Conservation (phyloP, 73 alveolate species). For the Paramecium bursaria region DNA sequence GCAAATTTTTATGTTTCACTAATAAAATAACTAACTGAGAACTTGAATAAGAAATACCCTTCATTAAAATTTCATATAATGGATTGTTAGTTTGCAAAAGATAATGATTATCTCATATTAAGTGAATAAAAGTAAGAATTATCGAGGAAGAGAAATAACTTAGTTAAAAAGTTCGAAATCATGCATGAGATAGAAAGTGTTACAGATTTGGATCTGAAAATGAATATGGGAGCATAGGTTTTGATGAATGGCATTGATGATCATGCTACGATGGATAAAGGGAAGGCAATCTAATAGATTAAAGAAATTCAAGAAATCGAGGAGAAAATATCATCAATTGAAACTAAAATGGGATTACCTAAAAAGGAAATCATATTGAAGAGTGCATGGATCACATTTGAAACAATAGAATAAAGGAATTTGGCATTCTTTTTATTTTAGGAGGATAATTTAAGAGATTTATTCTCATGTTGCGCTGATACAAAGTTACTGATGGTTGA, state of each 20-base stretch:
- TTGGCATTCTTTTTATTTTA: conserved; percentile 20
- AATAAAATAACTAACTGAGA: background rate
- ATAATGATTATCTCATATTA: background rate
- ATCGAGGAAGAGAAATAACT: conserved; percentile 10
- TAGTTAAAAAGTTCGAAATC: conserved; percentile 30
- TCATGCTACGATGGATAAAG: background rate
- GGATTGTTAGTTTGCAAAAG: conserved; percentile 35
- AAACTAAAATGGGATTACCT: background rate
- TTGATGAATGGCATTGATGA: background rate
- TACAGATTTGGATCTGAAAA: conserved; percentile 42
- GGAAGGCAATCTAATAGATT: background rate
- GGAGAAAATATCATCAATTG: background rate
- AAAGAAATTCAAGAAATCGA: conserved; percentile 5
- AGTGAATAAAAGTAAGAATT: background rate
- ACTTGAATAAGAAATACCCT: conserved; percentile 30
- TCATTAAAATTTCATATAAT: background rate
- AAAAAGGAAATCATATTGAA: background rate
- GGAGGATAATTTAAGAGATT: conserved; percentile 14
- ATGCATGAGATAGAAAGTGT: background rate
- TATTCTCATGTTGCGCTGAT: conserved; percentile 33
- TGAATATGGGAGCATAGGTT: conserved; percentile 7
- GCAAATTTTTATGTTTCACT: background rate
- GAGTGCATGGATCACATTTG: conserved; percentile 52
- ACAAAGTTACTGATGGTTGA: background rate
- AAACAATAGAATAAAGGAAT: conserved; percentile 49